Evolutionary conservation across 2,329 filamentous ascomycete species (phyloP), one percentile per base, ranked within the genome.

Genomic region (Oidium heveae): DNA sequence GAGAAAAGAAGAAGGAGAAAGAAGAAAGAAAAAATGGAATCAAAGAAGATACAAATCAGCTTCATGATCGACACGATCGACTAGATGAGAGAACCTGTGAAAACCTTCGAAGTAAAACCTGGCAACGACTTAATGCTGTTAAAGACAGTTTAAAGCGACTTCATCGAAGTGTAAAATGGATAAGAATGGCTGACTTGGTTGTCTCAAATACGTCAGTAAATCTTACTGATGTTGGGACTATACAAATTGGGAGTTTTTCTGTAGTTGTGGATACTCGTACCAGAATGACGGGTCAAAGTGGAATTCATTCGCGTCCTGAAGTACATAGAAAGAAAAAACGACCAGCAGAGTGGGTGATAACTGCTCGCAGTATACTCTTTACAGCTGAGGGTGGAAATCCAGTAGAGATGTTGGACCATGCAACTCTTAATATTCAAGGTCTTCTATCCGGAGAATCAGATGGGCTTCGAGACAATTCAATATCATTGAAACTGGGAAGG

Each of bases 341-440:
- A 50, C 87, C 91, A 41, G 89, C 88, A 1, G 93, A 98, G 70
- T 98, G 93, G 89, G 89, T 93, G 59, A 75, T 94, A 62, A 83
- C 83, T 8, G 68, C 89, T 53, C 79, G 86, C 57, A 95, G 88
- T 66, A 76, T 96, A 50, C 72, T 96, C 7, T 93, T 98, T 62
- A 93, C 86, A 0, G 79, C 86, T 1, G 81, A 93, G 56, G 87
- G 86, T 36, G 75, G 76, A 55, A 87, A 96, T 56, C 82, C 87
- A 1, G 79, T 86, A 55, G 89, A 98, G 66, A 70, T 98, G 2
- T 70, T 98, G 59, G 93, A 98, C 66, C 84, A 87, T 63, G 79
- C 85, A 57, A 83, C 84, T 3, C 70, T 96, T 57, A 96, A 94
- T 62, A 76, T 98, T 50, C 88, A 98, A 66, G 91, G 93, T 6